These are phyloP conservation scores for Debaryomyces fabryi DNA, from an alignment of 1,139 yeast species.

Conservation along the genomic window DNA sequence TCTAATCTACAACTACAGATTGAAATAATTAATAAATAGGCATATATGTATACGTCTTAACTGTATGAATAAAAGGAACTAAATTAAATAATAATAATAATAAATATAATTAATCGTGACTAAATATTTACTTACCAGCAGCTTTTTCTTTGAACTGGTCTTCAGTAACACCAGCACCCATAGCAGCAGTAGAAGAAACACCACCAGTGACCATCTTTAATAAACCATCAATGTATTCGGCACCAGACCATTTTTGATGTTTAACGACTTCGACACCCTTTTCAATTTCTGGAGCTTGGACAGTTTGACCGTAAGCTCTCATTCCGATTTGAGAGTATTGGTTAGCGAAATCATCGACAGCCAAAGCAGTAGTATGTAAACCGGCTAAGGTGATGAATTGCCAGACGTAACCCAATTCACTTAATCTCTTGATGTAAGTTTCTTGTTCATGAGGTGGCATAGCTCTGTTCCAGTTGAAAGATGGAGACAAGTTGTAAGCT, in stretches of 20 bases:
- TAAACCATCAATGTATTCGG: slow-evolving; percentile 91
- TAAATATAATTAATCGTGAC: slow-evolving; percentile 1
- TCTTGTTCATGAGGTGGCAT: slow-evolving; percentile 87
- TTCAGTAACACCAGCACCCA: slow-evolving; percentile 99
- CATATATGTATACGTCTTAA: slow-evolving; percentile 4
- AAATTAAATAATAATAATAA: slow-evolving; percentile 3
- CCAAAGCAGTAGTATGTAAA: slow-evolving; percentile 92
- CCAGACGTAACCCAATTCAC: slow-evolving; percentile 93
- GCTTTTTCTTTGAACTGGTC: slow-evolving; percentile 74
- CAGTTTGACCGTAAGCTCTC: slow-evolving; percentile 90
- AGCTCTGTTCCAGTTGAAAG: slow-evolving; percentile 97
- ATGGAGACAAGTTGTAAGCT: slow-evolving; percentile 94
- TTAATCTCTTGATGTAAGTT: slow-evolving; percentile 86
- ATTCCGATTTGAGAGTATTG: slow-evolving; percentile 82
- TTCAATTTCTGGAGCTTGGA: slow-evolving; percentile 88
- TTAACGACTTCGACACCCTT: slow-evolving; percentile 92
- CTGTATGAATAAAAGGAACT: slow-evolving; percentile 2
- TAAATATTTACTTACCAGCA: slow-evolving; percentile 15
- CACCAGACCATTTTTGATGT: slow-evolving; percentile 99
- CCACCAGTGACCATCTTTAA: slow-evolving; percentile 94
- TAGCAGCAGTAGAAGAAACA: slow-evolving; percentile 93
- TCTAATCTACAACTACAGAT: not conserved
- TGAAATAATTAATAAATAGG: slow-evolving; percentile 1
- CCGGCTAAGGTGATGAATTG: slow-evolving; percentile 98
- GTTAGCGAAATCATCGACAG: slow-evolving; percentile 82